phyloP scores from a whole-genome alignment of 805 yeast genomes.

The Candida adriatica region DNA sequence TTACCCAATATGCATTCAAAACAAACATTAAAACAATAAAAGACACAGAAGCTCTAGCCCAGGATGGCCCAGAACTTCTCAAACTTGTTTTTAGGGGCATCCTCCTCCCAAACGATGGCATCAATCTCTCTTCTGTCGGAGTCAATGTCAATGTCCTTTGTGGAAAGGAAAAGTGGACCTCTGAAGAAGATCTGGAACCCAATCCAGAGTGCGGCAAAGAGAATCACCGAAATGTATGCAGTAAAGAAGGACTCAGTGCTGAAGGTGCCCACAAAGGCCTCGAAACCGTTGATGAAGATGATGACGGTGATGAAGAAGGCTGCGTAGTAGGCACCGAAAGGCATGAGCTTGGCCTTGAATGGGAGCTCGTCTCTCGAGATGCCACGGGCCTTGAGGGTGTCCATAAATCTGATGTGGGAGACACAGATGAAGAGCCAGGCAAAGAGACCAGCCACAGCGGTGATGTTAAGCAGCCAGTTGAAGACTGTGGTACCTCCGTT shows the following conservation, averaged over 20 bases:
- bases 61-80: slow-evolving; percentile 46
- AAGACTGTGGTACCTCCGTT: slow-evolving; percentile 51
- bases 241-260: slow-evolving; percentile 56
- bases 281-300: slow-evolving; percentile 66
- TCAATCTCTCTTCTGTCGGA: slow-evolving; percentile 61
- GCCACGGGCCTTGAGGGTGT: slow-evolving; percentile 52
- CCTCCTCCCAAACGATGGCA: slow-evolving; percentile 51
- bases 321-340: slow-evolving; percentile 60
- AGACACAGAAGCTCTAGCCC: slow-evolving; percentile 14
- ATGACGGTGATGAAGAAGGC: slow-evolving; percentile 46
- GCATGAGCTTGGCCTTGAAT: slow-evolving; percentile 67
- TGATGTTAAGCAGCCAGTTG: slow-evolving; percentile 65
- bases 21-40: slow-evolving; percentile 1
- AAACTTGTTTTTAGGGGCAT: slow-evolving; percentile 43
- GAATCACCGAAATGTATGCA: slow-evolving; percentile 61
- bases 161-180: slow-evolving; percentile 36
- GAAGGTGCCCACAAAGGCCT: slow-evolving; percentile 48
- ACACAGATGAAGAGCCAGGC: slow-evolving; percentile 63
- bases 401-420: slow-evolving; percentile 66
- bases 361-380: slow-evolving; percentile 66
- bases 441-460: slow-evolving; percentile 72
- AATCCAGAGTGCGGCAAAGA: slow-evolving; percentile 49
- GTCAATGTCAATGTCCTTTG: slow-evolving; percentile 63
- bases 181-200: slow-evolving; percentile 48
- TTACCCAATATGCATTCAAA: too few species aligned